Percentiles rank a stretch among this genome's conserved stretches.
phyloP scores from a whole-genome alignment of 345 rosid species.

The Eucalyptus erythrocorys region DNA sequence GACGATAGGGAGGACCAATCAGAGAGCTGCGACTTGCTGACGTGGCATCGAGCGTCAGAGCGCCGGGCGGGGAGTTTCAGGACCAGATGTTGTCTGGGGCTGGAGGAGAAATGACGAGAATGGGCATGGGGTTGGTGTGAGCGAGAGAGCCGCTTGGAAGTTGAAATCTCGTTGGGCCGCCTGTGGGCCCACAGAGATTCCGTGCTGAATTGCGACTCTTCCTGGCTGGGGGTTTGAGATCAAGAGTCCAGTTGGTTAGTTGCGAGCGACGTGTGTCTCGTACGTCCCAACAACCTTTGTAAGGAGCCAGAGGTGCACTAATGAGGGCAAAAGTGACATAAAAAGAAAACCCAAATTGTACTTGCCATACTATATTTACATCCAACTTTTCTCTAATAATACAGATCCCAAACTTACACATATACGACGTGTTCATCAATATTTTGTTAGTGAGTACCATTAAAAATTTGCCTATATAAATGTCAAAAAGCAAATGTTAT shows the following conservation, averaged over 20 bases:
- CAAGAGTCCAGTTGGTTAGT: background rate
- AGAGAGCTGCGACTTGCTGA: background rate
- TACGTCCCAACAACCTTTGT: background rate
- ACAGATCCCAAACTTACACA: accelerated
- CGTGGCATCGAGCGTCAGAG: background rate
- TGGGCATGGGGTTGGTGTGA: background rate
- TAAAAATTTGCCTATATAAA: too few species aligned
- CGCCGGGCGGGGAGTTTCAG: background rate
- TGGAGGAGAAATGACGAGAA: background rate
- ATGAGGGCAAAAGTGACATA: background rate
- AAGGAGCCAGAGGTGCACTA: background rate
- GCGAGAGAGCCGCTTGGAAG: background rate
- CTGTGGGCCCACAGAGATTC: background rate
- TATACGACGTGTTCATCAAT: accelerated
- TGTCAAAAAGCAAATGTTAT: too few species aligned
- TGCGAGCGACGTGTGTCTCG: background rate
- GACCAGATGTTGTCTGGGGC: background rate
- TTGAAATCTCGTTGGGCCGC: background rate
- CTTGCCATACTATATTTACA: too few species aligned
- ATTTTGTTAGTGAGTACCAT: accelerated
- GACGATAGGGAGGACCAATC: background rate
- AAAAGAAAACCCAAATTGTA: too few species aligned
- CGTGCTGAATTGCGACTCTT: background rate
- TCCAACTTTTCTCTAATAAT: too few species aligned
- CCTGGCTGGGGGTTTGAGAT: background rate